Conservation (phyloP, 139 green algal species). For the Chlamydomonas schloesseri region DNA sequence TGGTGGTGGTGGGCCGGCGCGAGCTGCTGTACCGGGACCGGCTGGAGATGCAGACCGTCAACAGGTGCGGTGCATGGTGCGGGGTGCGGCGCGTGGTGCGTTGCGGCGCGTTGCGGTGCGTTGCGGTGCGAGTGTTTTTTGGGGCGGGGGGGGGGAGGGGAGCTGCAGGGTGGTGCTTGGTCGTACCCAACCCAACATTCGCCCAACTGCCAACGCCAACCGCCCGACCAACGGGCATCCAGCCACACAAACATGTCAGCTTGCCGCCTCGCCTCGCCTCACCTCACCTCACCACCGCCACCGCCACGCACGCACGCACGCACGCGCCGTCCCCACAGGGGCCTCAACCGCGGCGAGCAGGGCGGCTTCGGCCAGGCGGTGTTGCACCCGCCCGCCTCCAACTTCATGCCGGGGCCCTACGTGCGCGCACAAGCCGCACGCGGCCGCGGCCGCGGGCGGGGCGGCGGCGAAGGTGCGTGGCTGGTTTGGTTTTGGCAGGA, state of each 20-base stretch:
- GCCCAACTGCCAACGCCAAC: no score
- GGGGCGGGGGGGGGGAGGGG: no score
- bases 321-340: not conserved
- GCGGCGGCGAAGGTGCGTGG: not conserved
- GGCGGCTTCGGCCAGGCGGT: constrained; percentile 29
- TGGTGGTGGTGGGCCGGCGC: not conserved
- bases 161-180: no score
- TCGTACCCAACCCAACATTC: no score
- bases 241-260: no score
- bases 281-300: not conserved
- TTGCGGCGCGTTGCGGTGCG: no score
- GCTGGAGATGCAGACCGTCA: constrained; percentile 20
- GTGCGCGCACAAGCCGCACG: not conserved
- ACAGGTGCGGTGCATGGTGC: not conserved
- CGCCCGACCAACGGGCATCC: no score
- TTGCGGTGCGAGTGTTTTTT: no score
- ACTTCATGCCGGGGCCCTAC: constrained; percentile 29
- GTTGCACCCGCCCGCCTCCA: constrained; percentile 9
- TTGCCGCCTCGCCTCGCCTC: no score
- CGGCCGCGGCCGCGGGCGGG: constrained; percentile 4
- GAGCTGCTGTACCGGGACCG: constrained; percentile 29
- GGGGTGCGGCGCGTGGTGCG: no score
- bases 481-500: not conserved
- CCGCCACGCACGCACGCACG: no score
- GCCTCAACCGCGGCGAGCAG: constrained; percentile 33